Evolutionary conservation across 345 rosid species (phyloP), one percentile per base, ranked within the genome.

Genomic region (Populus alba): DNA sequence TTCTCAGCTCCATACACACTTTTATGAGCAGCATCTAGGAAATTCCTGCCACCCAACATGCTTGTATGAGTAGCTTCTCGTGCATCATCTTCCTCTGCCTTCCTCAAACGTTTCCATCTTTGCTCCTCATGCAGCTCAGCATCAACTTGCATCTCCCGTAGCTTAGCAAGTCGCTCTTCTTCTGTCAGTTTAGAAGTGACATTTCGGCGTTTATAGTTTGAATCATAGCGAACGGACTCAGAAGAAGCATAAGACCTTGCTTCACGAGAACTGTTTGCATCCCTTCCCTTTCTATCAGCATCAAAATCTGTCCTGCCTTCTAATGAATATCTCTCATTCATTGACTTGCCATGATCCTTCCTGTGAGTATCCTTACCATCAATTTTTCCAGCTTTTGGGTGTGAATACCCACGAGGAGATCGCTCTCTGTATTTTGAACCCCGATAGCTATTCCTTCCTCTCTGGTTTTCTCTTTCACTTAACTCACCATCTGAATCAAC

Each of bases 51-150:
- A 10, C 77, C 33, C 61, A 89, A 51, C 25, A 74, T 65, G 29
- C 78, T 82, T 79, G 89, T 80, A 68, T 75, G 76, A 6, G 78
- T 83, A 76, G 92, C 95, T 84, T 94, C 95, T 67, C 71, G 80
- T 31, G 91, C 93, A 81, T 92, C 97, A 1, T 83, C 88, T 51
- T 92, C 97, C 16, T 90, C 98, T 2, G 97, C 97, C 81, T 87
- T 94, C 87, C 83, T 92, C 82, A 96, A 68, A 31, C 98, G 91
- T 82, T 87, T 94, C 97, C 97, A 94, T 79, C 99, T 92, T 69
- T 94, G 97, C 75, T 92, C 98, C 76, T 94, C 98, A 17, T 96
- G 97, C 82, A 94, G 80, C 87, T 91, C 94, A 49, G 97, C 99
- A 84, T 94, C 90, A 78, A 53, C 80, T 84, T 90, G 97, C 99